These are phyloP conservation scores for Arachis monticola DNA, from an alignment of 331 rosid species.

Conservation along the genomic window DNA sequence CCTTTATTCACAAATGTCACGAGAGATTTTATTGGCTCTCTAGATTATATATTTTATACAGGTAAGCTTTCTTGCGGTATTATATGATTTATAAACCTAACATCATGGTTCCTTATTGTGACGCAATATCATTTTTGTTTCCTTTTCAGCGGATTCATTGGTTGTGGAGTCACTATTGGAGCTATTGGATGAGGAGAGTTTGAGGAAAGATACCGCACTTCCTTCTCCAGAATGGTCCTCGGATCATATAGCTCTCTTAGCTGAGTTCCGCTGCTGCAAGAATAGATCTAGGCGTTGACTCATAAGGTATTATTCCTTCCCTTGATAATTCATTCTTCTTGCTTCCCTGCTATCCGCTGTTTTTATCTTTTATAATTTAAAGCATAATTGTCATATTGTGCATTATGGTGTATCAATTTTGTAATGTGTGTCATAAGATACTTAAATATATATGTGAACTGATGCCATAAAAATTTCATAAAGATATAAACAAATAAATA, in stretches of 20 bases:
- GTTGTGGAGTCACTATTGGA: slow-evolving; percentile 94
- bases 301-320: slow-evolving; percentile 33
- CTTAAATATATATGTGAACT: no score
- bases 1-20: slow-evolving; percentile 95
- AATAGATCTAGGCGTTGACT: slow-evolving; percentile 84
- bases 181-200: slow-evolving; percentile 95
- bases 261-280: slow-evolving; percentile 92
- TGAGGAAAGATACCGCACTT: slow-evolving; percentile 98
- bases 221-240: slow-evolving; percentile 99
- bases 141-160: slow-evolving; percentile 86
- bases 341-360: no score
- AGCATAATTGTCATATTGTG: no score
- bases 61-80: slow-evolving; percentile 53
- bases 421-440: no score
- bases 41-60: slow-evolving; percentile 97
- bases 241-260: slow-evolving; percentile 96
- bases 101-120: slow-evolving; percentile 19
- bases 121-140: slow-evolving; percentile 27
- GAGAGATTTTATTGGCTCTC: slow-evolving; percentile 94
- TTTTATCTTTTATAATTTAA: no score
- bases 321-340: not conserved
- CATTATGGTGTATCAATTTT: no score
- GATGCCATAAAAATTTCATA: no score
- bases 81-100: slow-evolving; percentile 9
- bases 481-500: no score